phyloP scores from a whole-genome alignment of 1,284 basidiomycete species.

The Xerocomus nothofagi region DNA sequence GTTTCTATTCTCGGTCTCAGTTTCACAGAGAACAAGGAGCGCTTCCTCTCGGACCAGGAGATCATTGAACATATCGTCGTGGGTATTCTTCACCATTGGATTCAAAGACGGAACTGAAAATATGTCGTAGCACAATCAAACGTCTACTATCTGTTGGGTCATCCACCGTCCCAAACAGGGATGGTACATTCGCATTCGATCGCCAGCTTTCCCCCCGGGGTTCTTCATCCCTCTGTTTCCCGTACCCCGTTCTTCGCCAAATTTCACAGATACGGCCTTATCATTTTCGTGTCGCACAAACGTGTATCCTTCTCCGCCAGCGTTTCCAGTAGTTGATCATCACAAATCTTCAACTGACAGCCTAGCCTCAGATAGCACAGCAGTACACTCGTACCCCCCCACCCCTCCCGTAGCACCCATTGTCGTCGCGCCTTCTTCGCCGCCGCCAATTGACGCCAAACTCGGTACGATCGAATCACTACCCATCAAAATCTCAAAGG shows the following conservation, averaged over 20 bases:
- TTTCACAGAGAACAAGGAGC: slow-evolving; percentile 50
- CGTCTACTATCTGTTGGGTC: slow-evolving; percentile 64
- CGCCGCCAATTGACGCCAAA: slow-evolving; percentile 41
- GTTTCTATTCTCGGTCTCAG: not conserved
- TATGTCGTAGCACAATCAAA: slow-evolving; percentile 57
- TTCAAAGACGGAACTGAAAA: not conserved
- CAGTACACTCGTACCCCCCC: slow-evolving; percentile 67
- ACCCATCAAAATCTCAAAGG: slow-evolving; percentile 9
- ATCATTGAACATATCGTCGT: slow-evolving; percentile 74
- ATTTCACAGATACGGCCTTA: slow-evolving; percentile 61
- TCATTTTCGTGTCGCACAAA: slow-evolving; percentile 64
- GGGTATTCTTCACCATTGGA: slow-evolving; percentile 28
- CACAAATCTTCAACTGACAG: slow-evolving; percentile 35
- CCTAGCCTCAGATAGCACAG: slow-evolving; percentile 37
- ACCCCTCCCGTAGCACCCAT: slow-evolving; percentile 48
- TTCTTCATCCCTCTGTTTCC: slow-evolving; percentile 65
- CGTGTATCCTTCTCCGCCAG: slow-evolving; percentile 24
- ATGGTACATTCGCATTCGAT: slow-evolving; percentile 75
- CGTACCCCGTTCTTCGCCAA: slow-evolving; percentile 51
- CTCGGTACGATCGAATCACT: slow-evolving; percentile 35
- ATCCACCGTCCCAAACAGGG: slow-evolving; percentile 74
- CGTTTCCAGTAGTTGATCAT: not conserved
- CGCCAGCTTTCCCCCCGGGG: slow-evolving; percentile 63
- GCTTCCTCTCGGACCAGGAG: slow-evolving; percentile 68
- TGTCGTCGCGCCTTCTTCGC: slow-evolving; percentile 46